Percentiles rank a stretch among this genome's conserved stretches.
phyloP scores from a whole-genome alignment of 2,329 filamentous ascomycete genomes.

The Phaeophleospora eucalypticola region DNA sequence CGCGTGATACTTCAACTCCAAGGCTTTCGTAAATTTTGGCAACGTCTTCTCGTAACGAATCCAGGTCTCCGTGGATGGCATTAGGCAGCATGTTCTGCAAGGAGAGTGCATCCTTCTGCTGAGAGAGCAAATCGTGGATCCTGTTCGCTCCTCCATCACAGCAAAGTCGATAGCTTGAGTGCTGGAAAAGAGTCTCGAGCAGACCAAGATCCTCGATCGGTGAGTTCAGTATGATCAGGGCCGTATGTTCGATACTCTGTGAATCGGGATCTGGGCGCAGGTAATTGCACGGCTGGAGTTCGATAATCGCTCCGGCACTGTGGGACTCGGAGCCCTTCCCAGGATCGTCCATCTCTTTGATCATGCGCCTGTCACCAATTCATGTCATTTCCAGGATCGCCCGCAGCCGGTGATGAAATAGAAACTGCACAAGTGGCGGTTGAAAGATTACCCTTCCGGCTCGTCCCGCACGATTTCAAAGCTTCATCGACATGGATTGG shows the following conservation, averaged over 20 bases:
- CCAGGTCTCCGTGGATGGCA: conserved; percentile 82
- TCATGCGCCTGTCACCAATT: too few relatives aligned
- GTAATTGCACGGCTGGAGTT: neutral
- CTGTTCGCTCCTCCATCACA: conserved; percentile 90
- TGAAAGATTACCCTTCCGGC: neutral
- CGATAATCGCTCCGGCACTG: too few relatives aligned
- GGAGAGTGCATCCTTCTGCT: conserved; percentile 12
- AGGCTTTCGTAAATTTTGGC: conserved; percentile 62
- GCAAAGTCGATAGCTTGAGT: conserved; percentile 65
- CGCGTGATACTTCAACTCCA: conserved; percentile 60
- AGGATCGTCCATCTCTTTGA: too few relatives aligned
- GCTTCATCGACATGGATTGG: neutral
- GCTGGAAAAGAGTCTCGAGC: conserved; percentile 44
- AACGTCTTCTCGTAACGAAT: conserved; percentile 67
- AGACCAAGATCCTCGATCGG: conserved; percentile 53
- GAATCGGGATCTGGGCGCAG: neutral
- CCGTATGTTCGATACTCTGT: conserved; percentile 16
- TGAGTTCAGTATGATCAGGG: conserved; percentile 59
- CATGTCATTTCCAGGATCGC: too few relatives aligned
- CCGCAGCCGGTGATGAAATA: neutral
- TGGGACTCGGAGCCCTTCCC: too few relatives aligned
- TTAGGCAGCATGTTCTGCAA: conserved; percentile 37
- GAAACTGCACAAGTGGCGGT: neutral
- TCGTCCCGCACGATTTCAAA: neutral
- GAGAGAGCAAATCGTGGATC: conserved; percentile 52